A percentile compares a stretch with the other conserved stretches of the same genome.
These are phyloP conservation scores for Tubosaeta sp. DNA, from an alignment of 768 basidiomycete species.

Conservation along the genomic window DNA sequence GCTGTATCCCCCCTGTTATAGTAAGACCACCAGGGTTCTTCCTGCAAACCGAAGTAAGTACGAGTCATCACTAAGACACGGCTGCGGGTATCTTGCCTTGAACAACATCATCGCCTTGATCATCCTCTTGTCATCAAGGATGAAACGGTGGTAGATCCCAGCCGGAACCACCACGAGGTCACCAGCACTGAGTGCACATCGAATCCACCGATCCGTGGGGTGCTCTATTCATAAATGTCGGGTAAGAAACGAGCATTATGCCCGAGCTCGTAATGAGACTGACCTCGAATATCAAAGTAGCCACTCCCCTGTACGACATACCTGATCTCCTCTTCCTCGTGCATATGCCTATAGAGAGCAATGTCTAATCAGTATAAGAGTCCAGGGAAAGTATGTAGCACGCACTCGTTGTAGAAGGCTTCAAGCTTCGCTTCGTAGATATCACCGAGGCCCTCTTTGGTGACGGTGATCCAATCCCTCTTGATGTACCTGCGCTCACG, in stretches of 20 bases:
- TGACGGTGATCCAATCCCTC: conserved; percentile 71
- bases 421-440: conserved; percentile 78
- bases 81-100: conserved; percentile 46
- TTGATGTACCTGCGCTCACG: conserved; percentile 73
- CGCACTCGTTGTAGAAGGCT: conserved; percentile 77
- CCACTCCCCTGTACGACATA: conserved; percentile 80
- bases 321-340: conserved; percentile 92
- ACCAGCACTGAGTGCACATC: conserved; percentile 65
- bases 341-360: conserved; percentile 60
- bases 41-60: conserved; percentile 39
- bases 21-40: conserved; percentile 86
- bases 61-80: neutral
- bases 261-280: conserved; percentile 14
- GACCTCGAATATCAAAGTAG: conserved; percentile 86
- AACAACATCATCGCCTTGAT: conserved; percentile 79
- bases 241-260: neutral
- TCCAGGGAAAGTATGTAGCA: neutral
- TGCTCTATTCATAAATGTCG: conserved; percentile 42
- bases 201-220: conserved; percentile 69
- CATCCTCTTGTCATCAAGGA: conserved; percentile 65
- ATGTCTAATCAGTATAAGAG: neutral
- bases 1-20: conserved; percentile 57
- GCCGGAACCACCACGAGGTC: conserved; percentile 83
- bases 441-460: conserved; percentile 73
- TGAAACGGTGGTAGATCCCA: conserved; percentile 94